phyloP scores from a whole-genome alignment of 441 rosid genomes.

The Bruguiera hainesii region DNA sequence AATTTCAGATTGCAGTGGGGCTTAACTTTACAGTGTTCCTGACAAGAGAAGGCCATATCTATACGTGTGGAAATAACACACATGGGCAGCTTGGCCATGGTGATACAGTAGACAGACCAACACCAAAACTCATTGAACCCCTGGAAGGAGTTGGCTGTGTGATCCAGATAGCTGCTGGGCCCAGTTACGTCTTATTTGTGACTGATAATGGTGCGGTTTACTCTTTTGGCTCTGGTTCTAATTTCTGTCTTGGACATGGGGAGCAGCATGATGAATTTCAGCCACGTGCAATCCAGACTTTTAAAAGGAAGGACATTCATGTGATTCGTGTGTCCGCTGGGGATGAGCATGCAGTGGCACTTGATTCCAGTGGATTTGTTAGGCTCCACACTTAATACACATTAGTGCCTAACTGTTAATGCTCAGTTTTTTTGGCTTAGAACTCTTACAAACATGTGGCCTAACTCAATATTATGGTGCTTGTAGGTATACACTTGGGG shows the following conservation, averaged over 20 bases:
- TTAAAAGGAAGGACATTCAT: constrained; percentile 65
- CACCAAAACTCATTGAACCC: constrained; percentile 56
- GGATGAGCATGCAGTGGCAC: constrained; percentile 92
- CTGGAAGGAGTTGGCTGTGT: constrained; percentile 55
- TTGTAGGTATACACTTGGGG: constrained; percentile 94
- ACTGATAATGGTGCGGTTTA: constrained; percentile 60
- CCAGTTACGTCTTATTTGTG: constrained; percentile 76
- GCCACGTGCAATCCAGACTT: constrained; percentile 72
- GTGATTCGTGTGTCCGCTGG: constrained; percentile 92
- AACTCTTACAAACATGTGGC: background rate
- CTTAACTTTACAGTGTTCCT: constrained; percentile 84
- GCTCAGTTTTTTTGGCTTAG: constrained; percentile 9
- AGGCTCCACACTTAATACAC: constrained; percentile 28
- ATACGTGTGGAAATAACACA: constrained; percentile 75
- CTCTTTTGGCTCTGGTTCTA: constrained; percentile 91
- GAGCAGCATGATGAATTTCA: constrained; percentile 82
- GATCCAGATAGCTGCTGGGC: constrained; percentile 85
- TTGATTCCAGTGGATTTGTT: constrained; percentile 89
- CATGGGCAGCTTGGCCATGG: constrained; percentile 96
- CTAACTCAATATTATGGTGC: constrained; percentile 19
- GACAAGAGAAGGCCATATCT: constrained; percentile 68
- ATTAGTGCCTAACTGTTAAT: constrained; percentile 2
- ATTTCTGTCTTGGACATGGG: constrained; percentile 96
- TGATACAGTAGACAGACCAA: constrained; percentile 68
- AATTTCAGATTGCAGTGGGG: constrained; percentile 84